Base-by-base conservation (phyloP, 371 early-diverging fungal species). In the Chytridium lagenaria region DNA sequence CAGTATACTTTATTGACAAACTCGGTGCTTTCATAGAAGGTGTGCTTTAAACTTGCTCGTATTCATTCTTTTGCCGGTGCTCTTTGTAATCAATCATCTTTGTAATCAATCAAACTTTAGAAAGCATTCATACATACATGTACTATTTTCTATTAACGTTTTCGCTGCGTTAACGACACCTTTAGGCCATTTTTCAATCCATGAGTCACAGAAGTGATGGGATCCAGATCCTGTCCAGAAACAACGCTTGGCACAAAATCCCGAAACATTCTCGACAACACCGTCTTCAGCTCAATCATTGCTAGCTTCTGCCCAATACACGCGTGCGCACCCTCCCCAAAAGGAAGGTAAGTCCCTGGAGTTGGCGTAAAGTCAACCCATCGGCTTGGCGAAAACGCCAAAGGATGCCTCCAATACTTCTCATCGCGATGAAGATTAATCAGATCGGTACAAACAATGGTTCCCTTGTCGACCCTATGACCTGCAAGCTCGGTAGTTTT, bases 281-380 rank as follows among this genome's bases (percentile, higher is more conserved):
- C 33, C 51, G 15, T 1, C 26, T 65, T 50, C 31, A 61, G 23
- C 23, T 71, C 66, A 49, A 71, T 66, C 72, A 71, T 65, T 22
- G 66, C 72, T 50, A 71, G 10, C 23, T 37, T 7, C 12, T 80
- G 73, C 1, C 83, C 83, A 44, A 83, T 77, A 52, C 83, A 83
- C 39, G 57, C 72, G 50, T 66, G 70, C 7, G 78, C 76, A 7
- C 84, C 84, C 31, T 81, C 81, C 1, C 77, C 80, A 69, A 83
- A 83, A 28, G 84, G 81, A 0, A 83, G 2, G 50, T 65, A 83
- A 0, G 68, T 44, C 15, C 78, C 70, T 1, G 74, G 73, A 0
- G 23, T 33, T 0, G 78, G 73, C 1, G 39, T 69, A 31, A 52
- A 71, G 26, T 73, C 57, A 16, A 55, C 59, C 79, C 79, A 86